Evolutionary conservation across 345 rosid species (phyloP).

Genomic region (Camelina sativa): DNA sequence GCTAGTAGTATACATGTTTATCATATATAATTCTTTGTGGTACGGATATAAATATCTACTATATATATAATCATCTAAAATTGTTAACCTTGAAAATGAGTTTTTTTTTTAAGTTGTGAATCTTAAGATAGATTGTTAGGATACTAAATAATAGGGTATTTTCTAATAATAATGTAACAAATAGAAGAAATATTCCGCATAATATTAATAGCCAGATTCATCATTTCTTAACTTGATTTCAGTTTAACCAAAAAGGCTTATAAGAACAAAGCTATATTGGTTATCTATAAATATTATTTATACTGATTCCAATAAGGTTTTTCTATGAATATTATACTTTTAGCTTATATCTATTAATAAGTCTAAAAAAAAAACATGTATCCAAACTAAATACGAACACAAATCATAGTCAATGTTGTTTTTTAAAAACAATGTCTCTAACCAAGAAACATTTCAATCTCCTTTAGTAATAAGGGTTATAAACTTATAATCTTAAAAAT

Average conservation of each 20-base stretch:
- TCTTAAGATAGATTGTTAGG: neutral
- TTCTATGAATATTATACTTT: neutral
- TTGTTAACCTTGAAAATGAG: neutral
- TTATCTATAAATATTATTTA: no score
- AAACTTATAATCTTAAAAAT: neutral
- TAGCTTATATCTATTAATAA: neutral
- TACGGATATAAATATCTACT: no score
- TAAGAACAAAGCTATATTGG: neutral
- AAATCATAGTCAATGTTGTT: neutral
- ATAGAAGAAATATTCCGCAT: neutral
- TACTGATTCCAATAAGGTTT: neutral
- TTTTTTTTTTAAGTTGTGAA: neutral
- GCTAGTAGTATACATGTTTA: no score
- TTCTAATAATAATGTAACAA: neutral
- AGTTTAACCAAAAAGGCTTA: neutral
- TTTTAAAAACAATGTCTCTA: neutral
- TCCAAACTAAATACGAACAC: constrained; percentile 22
- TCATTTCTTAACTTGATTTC: neutral
- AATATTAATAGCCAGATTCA: neutral
- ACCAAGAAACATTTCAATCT: constrained; percentile 18
- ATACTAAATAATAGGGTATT: neutral
- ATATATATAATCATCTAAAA: neutral
- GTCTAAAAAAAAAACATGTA: constrained; percentile 4
- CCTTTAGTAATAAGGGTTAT: neutral
- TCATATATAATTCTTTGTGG: neutral